A percentile compares a stretch with the other conserved stretches of the same genome.
Evolutionary conservation across 2,329 filamentous ascomycete species (phyloP).

Genomic region (Aaosphaeria pasadenensis): DNA sequence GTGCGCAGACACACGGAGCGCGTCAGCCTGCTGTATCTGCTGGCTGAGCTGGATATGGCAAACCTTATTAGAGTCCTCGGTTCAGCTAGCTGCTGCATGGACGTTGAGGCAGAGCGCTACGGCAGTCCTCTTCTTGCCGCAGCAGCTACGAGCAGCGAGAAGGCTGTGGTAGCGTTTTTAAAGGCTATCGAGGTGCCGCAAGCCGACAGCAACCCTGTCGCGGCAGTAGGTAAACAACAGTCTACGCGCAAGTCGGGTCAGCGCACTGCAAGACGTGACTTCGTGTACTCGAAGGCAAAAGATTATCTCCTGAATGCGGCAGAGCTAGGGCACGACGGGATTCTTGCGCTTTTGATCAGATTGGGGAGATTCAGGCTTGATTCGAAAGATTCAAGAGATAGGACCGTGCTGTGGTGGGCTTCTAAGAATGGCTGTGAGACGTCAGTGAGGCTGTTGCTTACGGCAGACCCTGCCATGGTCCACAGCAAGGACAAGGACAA

Average conservation of each 20-base stretch:
- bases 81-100: constrained; percentile 10
- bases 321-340: too few relatives aligned
- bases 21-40: constrained; percentile 12
- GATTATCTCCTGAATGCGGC: neutral
- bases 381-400: neutral
- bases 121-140: constrained; percentile 33
- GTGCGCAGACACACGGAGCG: constrained; percentile 7
- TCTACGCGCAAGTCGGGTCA: neutral
- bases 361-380: neutral
- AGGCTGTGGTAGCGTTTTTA: constrained; percentile 14
- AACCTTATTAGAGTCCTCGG: constrained; percentile 29
- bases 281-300: neutral
- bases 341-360: neutral
- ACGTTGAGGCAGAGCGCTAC: constrained; percentile 26
- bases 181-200: too few relatives aligned
- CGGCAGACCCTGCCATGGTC: neutral
- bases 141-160: constrained; percentile 22
- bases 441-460: neutral
- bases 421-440: neutral
- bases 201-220: too few relatives aligned
- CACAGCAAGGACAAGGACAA: too few relatives aligned
- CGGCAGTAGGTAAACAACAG: too few relatives aligned
- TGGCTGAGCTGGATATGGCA: constrained; percentile 11
- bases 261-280: neutral
- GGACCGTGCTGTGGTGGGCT: neutral